Evolutionary conservation across 2,329 filamentous ascomycete genomes (phyloP).

Genomic region (Alternaria sp.): DNA sequence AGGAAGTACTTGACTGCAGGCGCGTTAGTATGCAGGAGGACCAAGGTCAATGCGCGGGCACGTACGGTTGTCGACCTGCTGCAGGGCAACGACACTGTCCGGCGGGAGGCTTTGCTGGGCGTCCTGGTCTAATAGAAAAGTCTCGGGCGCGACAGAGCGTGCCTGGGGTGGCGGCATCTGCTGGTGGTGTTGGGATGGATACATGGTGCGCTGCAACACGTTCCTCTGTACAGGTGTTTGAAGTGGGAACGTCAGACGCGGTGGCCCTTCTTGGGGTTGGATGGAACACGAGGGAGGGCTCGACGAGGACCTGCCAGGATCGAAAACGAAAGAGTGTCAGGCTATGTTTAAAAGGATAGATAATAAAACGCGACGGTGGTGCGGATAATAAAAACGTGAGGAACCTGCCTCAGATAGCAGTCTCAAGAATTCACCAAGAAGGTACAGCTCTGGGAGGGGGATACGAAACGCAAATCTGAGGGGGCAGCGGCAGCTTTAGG

Average conservation of each 20-base stretch:
- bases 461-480: conserved; percentile 49
- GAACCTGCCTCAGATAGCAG: conserved; percentile 48
- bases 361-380: conserved; percentile 43
- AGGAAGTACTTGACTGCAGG: conserved; percentile 95
- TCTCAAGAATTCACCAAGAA: conserved; percentile 44
- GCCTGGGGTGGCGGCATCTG: conserved; percentile 85
- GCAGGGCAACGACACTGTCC: conserved; percentile 94
- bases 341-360: conserved; percentile 40
- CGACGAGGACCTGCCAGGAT: conserved; percentile 47
- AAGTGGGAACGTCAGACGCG: conserved; percentile 38
- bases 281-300: conserved; percentile 39
- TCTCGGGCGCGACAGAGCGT: conserved; percentile 80
- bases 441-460: conserved; percentile 39
- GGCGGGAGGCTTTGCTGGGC: conserved; percentile 95
- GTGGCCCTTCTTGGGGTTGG: conserved; percentile 18
- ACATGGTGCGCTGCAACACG: conserved; percentile 54
- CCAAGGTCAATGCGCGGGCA: conserved; percentile 25
- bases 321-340: conserved; percentile 45
- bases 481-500: conserved; percentile 49
- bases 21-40: conserved; percentile 38
- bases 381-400: conserved; percentile 16
- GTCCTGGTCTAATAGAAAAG: conserved; percentile 97
- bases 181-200: conserved; percentile 64
- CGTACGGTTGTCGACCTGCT: conserved; percentile 97
- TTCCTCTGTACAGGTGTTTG: conserved; percentile 38